These are phyloP conservation scores for Thalassiosira livingstoniorum DNA, from an alignment of 352 stramenopile genomes.

Conservation along the genomic window DNA sequence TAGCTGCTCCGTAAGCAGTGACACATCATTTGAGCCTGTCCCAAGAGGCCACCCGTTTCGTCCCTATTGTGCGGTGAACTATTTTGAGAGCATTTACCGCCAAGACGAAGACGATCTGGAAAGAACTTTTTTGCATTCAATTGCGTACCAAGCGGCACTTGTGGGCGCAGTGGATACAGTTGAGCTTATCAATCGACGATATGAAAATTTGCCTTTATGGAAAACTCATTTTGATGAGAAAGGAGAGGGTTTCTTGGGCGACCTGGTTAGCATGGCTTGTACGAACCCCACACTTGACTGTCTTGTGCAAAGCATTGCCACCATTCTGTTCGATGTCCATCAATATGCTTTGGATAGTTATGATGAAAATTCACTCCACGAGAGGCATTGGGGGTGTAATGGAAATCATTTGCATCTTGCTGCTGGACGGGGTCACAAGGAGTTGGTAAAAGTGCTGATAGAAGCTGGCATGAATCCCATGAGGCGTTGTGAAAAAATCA, in stretches of 20 bases:
- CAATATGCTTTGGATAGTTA: not conserved
- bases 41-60: conserved; percentile 10
- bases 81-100: conserved; percentile 4
- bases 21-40: conserved; percentile 9
- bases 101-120: not conserved
- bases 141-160: conserved; percentile 27
- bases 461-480: conserved; percentile 37
- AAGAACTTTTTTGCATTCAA: conserved; percentile 1
- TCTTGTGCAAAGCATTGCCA: conserved; percentile 11
- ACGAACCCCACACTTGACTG: conserved; percentile 11
- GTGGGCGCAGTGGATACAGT: conserved; percentile 29
- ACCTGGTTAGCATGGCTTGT: conserved; percentile 6
- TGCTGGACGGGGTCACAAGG: conserved; percentile 30
- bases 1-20: not conserved
- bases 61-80: not conserved
- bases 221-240: conserved; percentile 22
- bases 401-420: conserved; percentile 39
- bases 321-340: not conserved
- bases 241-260: conserved; percentile 3
- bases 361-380: conserved; percentile 6
- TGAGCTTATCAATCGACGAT: not conserved
- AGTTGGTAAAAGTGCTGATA: conserved; percentile 34
- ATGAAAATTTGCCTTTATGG: conserved; percentile 1
- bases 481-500: conserved; percentile 9
- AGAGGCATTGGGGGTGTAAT: conserved; percentile 21